These are phyloP conservation scores for Begonia loranthoides DNA, from an alignment of 306 rosid genomes.

Conservation along the genomic window DNA sequence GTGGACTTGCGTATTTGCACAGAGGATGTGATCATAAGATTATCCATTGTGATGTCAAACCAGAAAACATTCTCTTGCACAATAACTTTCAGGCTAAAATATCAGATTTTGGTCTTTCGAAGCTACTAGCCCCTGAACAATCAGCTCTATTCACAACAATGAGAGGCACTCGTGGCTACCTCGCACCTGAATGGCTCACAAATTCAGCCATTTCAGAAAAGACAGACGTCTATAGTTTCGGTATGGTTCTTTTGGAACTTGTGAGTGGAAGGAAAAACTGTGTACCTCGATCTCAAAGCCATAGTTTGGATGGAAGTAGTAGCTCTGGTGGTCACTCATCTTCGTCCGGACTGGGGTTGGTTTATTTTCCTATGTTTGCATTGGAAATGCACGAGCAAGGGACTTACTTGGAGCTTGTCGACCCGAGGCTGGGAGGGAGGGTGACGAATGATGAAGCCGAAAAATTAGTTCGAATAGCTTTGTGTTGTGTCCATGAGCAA, in stretches of 20 bases:
- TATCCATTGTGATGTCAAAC: conserved; percentile 88
- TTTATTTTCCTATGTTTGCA: conserved; percentile 72
- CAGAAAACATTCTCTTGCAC: conserved; percentile 78
- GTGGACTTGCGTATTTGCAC: conserved; percentile 86
- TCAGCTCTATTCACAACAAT: conserved; percentile 87
- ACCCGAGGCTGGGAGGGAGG: conserved; percentile 56
- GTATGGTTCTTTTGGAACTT: conserved; percentile 87
- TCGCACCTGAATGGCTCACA: conserved; percentile 95
- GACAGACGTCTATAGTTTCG: conserved; percentile 80
- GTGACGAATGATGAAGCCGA: conserved; percentile 51
- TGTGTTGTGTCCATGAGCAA: conserved; percentile 87
- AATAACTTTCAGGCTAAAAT: conserved; percentile 68
- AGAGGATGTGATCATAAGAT: conserved; percentile 70
- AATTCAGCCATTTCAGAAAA: conserved; percentile 74
- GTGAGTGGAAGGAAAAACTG: conserved; percentile 78
- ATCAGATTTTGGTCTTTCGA: conserved; percentile 89
- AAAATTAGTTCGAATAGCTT: conserved; percentile 54
- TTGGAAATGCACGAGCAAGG: conserved; percentile 81
- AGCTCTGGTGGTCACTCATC: conserved; percentile 42
- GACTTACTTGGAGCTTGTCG: conserved; percentile 64
- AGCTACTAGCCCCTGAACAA: conserved; percentile 61
- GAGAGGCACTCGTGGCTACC: conserved; percentile 94
- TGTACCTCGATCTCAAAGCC: conserved; percentile 39
- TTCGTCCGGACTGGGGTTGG: conserved; percentile 34
- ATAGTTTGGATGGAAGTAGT: conserved; percentile 37